These are phyloP conservation scores for Angomonas desouzai DNA, from an alignment of 208 protist genomes.

Conservation along the genomic window DNA sequence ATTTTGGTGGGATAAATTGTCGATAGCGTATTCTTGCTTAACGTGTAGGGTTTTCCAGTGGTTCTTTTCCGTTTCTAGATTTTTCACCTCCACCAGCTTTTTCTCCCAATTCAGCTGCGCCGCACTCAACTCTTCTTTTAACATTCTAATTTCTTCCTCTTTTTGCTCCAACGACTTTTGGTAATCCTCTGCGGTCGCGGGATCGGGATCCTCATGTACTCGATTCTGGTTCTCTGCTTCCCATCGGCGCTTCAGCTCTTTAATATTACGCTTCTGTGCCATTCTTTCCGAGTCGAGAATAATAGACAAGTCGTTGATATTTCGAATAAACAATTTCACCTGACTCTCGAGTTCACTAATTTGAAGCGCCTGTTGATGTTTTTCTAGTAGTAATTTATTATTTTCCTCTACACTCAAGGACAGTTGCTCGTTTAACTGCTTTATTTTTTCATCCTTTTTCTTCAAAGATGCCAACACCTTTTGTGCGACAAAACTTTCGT, in stretches of 20 bases:
- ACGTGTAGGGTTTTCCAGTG: not conserved
- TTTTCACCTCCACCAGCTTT: constrained; percentile 6
- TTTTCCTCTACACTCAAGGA: not conserved
- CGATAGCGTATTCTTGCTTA: not conserved
- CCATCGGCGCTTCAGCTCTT: not conserved
- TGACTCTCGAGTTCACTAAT: not conserved
- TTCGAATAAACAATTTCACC: constrained; percentile 2
- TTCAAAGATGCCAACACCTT: constrained; percentile 25
- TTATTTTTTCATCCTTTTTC: constrained; percentile 29
- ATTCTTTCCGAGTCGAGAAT: constrained; percentile 2
- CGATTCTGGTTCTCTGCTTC: not conserved
- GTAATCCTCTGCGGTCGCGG: too few relatives aligned
- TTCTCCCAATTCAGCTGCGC: not conserved
- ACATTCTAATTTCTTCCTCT: not conserved
- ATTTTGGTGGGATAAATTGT: constrained; percentile 3
- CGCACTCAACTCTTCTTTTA: not conserved
- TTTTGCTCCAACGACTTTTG: not conserved
- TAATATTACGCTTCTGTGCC: not conserved
- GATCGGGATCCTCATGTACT: too few relatives aligned
- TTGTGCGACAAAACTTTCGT: constrained; percentile 25
- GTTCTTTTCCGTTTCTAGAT: not conserved
- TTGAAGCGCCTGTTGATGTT: not conserved
- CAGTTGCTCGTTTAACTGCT: not conserved
- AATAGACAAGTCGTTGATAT: constrained; percentile 4
- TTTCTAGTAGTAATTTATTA: not conserved